These are phyloP conservation scores for Backusella westeae DNA, from an alignment of 192 early-diverging fungal species.

Conservation along the genomic window DNA sequence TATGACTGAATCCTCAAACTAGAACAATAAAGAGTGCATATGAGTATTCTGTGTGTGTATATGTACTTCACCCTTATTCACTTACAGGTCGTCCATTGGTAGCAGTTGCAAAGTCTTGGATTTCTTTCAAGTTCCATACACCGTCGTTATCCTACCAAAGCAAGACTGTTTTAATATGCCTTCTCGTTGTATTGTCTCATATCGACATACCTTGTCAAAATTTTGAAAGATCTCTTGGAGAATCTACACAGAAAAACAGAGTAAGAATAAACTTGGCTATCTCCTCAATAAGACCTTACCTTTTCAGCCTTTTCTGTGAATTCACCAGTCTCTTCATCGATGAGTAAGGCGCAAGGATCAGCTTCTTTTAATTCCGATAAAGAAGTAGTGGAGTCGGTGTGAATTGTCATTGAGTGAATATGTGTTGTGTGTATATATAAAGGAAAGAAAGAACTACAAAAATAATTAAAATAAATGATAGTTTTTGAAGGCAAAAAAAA, in stretches of 20 bases:
- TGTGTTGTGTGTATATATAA: not conserved
- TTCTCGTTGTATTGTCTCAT: not conserved
- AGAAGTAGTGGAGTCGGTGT: not conserved
- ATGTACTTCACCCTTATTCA: not conserved
- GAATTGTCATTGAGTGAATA: not conserved
- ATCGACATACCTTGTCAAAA: slow-evolving; percentile 34
- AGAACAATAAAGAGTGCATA: not conserved
- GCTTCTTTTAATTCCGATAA: not conserved
- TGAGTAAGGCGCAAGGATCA: slow-evolving; percentile 14
- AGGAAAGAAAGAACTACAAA: not conserved
- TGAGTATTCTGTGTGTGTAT: not conserved
- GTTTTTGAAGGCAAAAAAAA: not conserved
- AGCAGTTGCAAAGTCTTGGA: slow-evolving; percentile 48
- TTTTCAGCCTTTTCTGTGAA: slow-evolving; percentile 21
- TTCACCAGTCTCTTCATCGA: slow-evolving; percentile 21
- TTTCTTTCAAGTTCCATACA: slow-evolving; percentile 40
- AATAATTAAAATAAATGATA: not conserved
- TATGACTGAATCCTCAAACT: slow-evolving; percentile 16
- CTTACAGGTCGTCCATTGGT: slow-evolving; percentile 51
- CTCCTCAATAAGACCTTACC: not conserved
- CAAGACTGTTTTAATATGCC: not conserved
- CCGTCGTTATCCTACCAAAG: slow-evolving; percentile 37
- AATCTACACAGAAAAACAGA: slow-evolving; percentile 16
- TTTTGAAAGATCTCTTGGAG: slow-evolving; percentile 35
- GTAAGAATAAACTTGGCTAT: not conserved